A percentile compares a stretch with the other conserved stretches of the same genome.
These are phyloP conservation scores for Candida stauntonica DNA, from an alignment of 805 yeast genomes.

Conservation along the genomic window DNA sequence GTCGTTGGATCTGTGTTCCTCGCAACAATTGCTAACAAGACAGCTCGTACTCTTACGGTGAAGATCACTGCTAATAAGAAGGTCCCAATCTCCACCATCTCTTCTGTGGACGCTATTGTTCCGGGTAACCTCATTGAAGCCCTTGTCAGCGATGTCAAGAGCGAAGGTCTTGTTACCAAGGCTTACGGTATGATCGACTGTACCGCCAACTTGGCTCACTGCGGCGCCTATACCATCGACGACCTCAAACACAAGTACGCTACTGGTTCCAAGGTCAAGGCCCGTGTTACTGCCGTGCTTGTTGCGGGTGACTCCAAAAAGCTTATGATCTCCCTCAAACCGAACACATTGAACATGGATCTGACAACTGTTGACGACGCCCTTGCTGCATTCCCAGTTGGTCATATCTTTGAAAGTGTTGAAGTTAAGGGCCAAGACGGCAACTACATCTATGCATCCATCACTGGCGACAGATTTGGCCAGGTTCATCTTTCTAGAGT, in stretches of 20 bases:
- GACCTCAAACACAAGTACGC: constrained; percentile 57
- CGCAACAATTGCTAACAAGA: constrained; percentile 48
- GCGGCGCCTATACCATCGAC: constrained; percentile 41
- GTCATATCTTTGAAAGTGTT: constrained; percentile 57
- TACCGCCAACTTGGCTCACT: constrained; percentile 63
- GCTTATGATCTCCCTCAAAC: constrained; percentile 58
- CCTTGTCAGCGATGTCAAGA: constrained; percentile 51
- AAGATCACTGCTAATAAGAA: constrained; percentile 42
- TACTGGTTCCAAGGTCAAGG: constrained; percentile 62
- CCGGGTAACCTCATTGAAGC: constrained; percentile 86
- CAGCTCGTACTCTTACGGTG: constrained; percentile 56
- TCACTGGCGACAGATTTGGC: constrained; percentile 57
- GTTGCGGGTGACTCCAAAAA: constrained; percentile 50
- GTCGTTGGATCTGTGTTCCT: constrained; percentile 67
- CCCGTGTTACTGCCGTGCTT: constrained; percentile 65
- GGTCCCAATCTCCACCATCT: constrained; percentile 49
- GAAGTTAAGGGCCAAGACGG: constrained; percentile 57
- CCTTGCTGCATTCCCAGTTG: constrained; percentile 69
- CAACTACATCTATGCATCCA: constrained; percentile 49
- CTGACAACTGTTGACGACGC: constrained; percentile 20
- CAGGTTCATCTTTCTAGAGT: constrained; percentile 76
- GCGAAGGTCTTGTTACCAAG: constrained; percentile 65
- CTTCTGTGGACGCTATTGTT: constrained; percentile 73
- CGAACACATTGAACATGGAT: constrained; percentile 40
- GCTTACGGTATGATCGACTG: constrained; percentile 74